Conservation (phyloP, 495 filamentous ascomycete species). For the Xylaria flabelliformis region DNA sequence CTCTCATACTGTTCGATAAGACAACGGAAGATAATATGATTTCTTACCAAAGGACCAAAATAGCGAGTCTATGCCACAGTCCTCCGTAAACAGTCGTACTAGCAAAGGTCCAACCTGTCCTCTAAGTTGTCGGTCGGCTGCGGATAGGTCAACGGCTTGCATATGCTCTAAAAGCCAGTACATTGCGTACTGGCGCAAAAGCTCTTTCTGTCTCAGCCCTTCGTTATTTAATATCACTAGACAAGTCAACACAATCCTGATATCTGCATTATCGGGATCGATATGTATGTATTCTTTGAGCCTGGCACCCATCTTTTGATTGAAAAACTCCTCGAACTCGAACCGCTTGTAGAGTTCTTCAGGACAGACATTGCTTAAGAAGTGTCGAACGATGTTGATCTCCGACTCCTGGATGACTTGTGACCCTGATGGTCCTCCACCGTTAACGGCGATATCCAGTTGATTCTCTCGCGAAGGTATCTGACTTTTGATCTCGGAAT, state of each 20-base stretch:
- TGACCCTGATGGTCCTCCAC: constrained; percentile 8
- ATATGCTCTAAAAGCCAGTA: constrained; percentile 46
- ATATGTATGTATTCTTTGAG: constrained; percentile 38
- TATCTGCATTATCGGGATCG: constrained; percentile 39
- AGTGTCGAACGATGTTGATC: constrained; percentile 45
- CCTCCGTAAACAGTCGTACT: constrained; percentile 42
- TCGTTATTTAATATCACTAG: constrained; percentile 34
- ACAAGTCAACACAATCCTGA: constrained; percentile 42
- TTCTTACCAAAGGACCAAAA: constrained; percentile 39
- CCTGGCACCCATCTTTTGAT: constrained; percentile 39
- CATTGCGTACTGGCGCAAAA: constrained; percentile 41
- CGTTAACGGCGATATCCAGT: constrained; percentile 5
- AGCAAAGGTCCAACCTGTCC: constrained; percentile 43
- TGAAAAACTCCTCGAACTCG: constrained; percentile 48
- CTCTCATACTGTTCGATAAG: not conserved
- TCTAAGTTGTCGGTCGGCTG: constrained; percentile 44
- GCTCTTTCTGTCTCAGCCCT: constrained; percentile 34
- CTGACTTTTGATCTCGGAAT: constrained; percentile 34
- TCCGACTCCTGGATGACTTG: constrained; percentile 47
- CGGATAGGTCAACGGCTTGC: constrained; percentile 43
- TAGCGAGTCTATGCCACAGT: constrained; percentile 41
- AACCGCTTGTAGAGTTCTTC: constrained; percentile 43
- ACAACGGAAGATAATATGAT: not conserved
- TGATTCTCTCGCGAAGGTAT: constrained; percentile 29
- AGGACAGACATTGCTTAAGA: constrained; percentile 46